Percentiles rank a stretch among this genome's conserved stretches.
Evolutionary conservation across 177 flowering plant species (phyloP).

Genomic region (Vitis hybrid): DNA sequence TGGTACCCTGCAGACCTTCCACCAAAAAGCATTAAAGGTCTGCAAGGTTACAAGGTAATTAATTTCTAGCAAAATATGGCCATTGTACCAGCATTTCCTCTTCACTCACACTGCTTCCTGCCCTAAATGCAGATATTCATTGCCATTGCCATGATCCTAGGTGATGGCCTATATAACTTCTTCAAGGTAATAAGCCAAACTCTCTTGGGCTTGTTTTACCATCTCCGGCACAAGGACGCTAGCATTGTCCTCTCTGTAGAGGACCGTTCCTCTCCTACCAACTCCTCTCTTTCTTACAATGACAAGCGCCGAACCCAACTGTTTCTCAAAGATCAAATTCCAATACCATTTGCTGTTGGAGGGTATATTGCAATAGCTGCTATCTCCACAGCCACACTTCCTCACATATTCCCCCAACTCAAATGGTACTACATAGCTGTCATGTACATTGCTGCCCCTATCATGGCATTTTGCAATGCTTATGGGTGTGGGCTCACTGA

Average conservation of each 20-base stretch:
- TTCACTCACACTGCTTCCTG: not conserved
- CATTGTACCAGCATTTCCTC: too few species aligned
- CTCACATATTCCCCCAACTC: too few species aligned
- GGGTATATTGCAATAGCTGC: conserved; percentile 22
- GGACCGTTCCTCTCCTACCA: not conserved
- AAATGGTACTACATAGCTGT: too few species aligned
- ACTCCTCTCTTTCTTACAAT: conserved; percentile 9
- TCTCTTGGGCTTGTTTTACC: conserved; percentile 7
- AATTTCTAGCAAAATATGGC: not conserved
- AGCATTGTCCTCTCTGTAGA: conserved; percentile 3
- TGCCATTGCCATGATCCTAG: conserved; percentile 26
- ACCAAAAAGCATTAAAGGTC: conserved; percentile 24
- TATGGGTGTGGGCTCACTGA: too few species aligned
- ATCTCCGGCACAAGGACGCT: not conserved
- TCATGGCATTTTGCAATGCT: too few species aligned
- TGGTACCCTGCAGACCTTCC: conserved; percentile 25
- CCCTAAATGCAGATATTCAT: conserved; percentile 22
- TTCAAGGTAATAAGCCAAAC: conserved; percentile 23
- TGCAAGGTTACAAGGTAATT: conserved; percentile 35
- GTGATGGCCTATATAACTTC: conserved; percentile 30
- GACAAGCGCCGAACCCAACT: conserved; percentile 19
- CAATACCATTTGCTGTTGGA: conserved; percentile 20
- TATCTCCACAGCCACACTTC: conserved; percentile 6
- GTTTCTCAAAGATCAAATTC: conserved; percentile 29
- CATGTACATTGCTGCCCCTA: too few species aligned